phyloP scores from a whole-genome alignment of 2,329 filamentous ascomycete species.

The Penicillium sp. region DNA sequence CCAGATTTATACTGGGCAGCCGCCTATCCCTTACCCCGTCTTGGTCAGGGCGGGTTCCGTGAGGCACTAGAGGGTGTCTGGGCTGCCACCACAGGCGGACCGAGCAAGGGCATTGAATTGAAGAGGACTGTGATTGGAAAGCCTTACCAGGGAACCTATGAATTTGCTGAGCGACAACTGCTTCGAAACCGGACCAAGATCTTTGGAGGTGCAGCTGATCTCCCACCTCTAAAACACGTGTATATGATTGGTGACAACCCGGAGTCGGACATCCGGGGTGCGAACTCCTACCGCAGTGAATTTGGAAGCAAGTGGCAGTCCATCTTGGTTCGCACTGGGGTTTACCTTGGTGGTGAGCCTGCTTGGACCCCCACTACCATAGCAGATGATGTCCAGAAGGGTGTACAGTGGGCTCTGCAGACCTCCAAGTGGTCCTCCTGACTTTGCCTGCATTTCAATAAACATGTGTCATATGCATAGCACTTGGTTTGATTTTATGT shows the following conservation, averaged over 20 bases:
- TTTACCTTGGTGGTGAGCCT: slow-evolving; percentile 63
- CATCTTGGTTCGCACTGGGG: slow-evolving; percentile 76
- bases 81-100: slow-evolving; percentile 65
- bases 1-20: slow-evolving; percentile 89
- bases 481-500: background rate
- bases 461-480: background rate
- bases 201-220: slow-evolving; percentile 36
- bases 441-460: background rate
- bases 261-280: slow-evolving; percentile 85
- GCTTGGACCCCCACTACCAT: slow-evolving; percentile 63
- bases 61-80: slow-evolving; percentile 79
- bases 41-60: slow-evolving; percentile 90
- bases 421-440: slow-evolving; percentile 42
- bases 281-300: slow-evolving; percentile 70
- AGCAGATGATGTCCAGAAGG: slow-evolving; percentile 72
- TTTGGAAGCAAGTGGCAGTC: slow-evolving; percentile 73
- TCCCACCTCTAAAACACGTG: slow-evolving; percentile 64
- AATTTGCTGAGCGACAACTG: slow-evolving; percentile 77
- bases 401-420: slow-evolving; percentile 73
- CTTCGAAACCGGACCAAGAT: slow-evolving; percentile 57
- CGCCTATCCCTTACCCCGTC: slow-evolving; percentile 76
- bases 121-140: slow-evolving; percentile 76
- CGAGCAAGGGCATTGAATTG: slow-evolving; percentile 55
- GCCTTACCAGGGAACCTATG: slow-evolving; percentile 74
- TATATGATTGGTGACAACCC: slow-evolving; percentile 96